These are phyloP conservation scores for Salix brachista DNA, from an alignment of 345 rosid genomes.

Conservation along the genomic window DNA sequence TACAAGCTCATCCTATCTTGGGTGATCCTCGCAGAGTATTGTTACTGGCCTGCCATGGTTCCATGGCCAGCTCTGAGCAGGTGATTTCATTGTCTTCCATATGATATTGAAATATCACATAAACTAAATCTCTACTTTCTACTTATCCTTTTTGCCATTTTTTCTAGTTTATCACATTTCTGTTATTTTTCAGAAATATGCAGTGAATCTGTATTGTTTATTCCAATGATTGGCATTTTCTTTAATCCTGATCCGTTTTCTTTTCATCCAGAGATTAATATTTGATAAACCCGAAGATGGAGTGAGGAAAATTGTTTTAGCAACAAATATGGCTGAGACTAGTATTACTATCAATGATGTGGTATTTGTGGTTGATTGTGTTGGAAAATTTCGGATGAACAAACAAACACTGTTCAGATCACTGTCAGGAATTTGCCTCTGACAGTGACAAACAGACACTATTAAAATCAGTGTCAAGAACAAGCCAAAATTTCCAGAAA, in stretches of 20 bases:
- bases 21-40: constrained; percentile 82
- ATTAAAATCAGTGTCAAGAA: no score
- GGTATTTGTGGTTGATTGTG: constrained; percentile 91
- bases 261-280: constrained; percentile 69
- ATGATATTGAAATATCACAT: neutral
- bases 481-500: no score
- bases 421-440: no score
- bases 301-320: constrained; percentile 87
- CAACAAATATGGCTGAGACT: constrained; percentile 99
- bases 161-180: neutral
- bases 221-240: neutral
- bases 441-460: no score
- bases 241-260: constrained; percentile 1
- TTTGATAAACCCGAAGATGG: constrained; percentile 93
- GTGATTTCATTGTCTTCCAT: constrained; percentile 29
- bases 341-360: constrained; percentile 98
- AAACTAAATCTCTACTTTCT: neutral
- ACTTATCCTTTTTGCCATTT: neutral
- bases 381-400: no score
- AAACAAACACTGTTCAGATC: no score
- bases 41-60: constrained; percentile 96
- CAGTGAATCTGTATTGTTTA: neutral
- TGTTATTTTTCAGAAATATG: neutral
- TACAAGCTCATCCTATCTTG: constrained; percentile 69
- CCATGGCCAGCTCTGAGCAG: constrained; percentile 99